Percentiles rank a stretch among this genome's conserved stretches.
Conservation (phyloP, 768 basidiomycete genomes). For the Agaricus blazei region DNA sequence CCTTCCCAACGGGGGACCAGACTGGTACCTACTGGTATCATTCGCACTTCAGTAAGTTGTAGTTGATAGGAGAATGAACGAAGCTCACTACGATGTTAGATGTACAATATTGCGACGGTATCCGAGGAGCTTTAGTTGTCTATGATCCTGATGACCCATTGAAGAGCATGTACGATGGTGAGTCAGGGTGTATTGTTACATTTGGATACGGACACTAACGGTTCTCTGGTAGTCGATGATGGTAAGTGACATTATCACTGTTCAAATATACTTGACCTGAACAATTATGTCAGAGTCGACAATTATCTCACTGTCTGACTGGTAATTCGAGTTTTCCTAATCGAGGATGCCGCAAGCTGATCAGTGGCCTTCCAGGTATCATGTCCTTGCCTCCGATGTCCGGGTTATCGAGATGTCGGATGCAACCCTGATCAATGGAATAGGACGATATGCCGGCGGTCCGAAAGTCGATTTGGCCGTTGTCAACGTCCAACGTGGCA, state of each 20-base stretch:
- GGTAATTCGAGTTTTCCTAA: conserved; percentile 21
- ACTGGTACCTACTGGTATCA: conserved; percentile 44
- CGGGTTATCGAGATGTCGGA: conserved; percentile 20
- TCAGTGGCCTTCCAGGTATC: conserved; percentile 26
- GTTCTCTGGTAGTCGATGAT: neutral
- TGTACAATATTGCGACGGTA: conserved; percentile 22
- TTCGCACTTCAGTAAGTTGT: conserved; percentile 11
- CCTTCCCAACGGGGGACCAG: conserved; percentile 29
- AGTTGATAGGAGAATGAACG: neutral
- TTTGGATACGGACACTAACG: too few relatives aligned
- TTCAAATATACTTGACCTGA: neutral
- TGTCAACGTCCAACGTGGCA: conserved; percentile 33
- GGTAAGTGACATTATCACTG: neutral
- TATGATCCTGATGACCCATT: conserved; percentile 19
- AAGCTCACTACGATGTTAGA: neutral
- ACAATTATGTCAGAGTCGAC: conserved; percentile 20
- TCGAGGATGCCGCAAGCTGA: neutral
- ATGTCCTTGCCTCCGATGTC: conserved; percentile 19
- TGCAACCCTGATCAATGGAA: conserved; percentile 49
- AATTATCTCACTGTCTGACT: conserved; percentile 46
- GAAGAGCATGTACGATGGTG: conserved; percentile 22
- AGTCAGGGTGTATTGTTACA: neutral
- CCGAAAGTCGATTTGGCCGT: conserved; percentile 35
- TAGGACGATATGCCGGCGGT: conserved; percentile 40
- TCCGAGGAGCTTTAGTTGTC: conserved; percentile 18